Base-by-base conservation (phyloP, 306 rosid species). In the Cucumis melo region DNA sequence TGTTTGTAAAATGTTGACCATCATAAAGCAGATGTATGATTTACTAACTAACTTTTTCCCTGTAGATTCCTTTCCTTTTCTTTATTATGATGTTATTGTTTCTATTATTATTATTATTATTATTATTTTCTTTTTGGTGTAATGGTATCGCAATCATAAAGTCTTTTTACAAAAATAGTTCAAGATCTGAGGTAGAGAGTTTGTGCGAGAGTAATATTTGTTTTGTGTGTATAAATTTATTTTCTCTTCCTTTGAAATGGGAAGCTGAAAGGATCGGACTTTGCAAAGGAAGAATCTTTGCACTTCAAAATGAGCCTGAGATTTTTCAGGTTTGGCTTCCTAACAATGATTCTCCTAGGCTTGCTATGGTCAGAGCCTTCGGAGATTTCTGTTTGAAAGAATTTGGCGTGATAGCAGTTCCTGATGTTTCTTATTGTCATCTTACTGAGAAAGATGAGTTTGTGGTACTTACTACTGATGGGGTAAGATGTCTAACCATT, bases 321-420 rank as follows among this genome's bases (percentile, higher is more conserved):
- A 76, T 87, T 66, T 34, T 79, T 70, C 85, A 97, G 78, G 91
- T 93, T 72, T 93, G 98, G 98, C 81, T 93, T 36, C 98, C 98
- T 9, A 80, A 88, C 51, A 41, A 67, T 44, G 71, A 91, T 53
- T 84, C 90, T n/a, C 98, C 97, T 5, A 97, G 98, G 16, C 97
- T 93, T 48, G 97, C 98, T 3, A 93, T 93, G 98, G 78, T 96
- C 3, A 87, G 98, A 6, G 92, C 96, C 59, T 91, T 93, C 75
- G 98, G 98, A 67, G 98, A 93, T 80, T 89, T 88, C 78, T 88
- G 92, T 83, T 85, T 93, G 1, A 91, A 93, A 80, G 90, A 88
- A 77, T 93, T 77, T 56, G 98, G 98, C 72, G 63, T 93, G 68
- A 89, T 88, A 70, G 88, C 93, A 59, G 82, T 91, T 56, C 98